Percentiles rank a stretch among this genome's conserved stretches.
These are phyloP conservation scores for Nicotiana otophora DNA, from an alignment of 257 asterid genomes.

Conservation along the genomic window DNA sequence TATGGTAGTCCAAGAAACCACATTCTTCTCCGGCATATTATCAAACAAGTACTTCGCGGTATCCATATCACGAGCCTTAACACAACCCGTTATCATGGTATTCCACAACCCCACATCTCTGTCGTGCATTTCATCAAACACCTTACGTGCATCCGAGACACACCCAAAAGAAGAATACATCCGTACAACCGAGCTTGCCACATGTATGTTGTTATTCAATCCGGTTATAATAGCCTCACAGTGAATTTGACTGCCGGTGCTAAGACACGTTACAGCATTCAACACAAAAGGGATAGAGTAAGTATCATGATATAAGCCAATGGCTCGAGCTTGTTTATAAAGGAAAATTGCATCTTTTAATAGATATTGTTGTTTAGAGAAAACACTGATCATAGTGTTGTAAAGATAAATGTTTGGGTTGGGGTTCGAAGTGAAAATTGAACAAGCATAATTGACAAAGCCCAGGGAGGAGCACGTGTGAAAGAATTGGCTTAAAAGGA, in stretches of 20 bases:
- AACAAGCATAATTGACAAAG: slow-evolving; percentile 10
- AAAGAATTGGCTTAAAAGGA: background rate
- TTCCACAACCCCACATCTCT: slow-evolving; percentile 6
- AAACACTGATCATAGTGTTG: slow-evolving; percentile 7
- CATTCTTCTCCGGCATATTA: slow-evolving; percentile 8
- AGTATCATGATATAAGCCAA: slow-evolving; percentile 12
- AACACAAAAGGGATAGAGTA: slow-evolving; percentile 11
- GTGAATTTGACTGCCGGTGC: background rate
- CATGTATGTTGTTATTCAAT: background rate
- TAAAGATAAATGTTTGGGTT: slow-evolving; percentile 12
- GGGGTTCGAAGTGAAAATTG: background rate
- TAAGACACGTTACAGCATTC: background rate
- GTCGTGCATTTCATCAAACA: background rate
- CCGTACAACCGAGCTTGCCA: background rate
- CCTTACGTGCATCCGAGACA: slow-evolving; percentile 11
- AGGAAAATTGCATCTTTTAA: background rate
- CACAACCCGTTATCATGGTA: slow-evolving; percentile 10
- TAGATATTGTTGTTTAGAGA: background rate
- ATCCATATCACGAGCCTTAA: slow-evolving; percentile 11
- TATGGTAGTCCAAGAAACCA: slow-evolving; percentile 17
- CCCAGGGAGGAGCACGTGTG: background rate
- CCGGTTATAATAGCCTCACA: slow-evolving; percentile 10
- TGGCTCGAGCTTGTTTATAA: slow-evolving; percentile 4
- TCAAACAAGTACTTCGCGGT: background rate
- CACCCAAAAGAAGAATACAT: slow-evolving; percentile 1